Conservation (phyloP, 495 filamentous ascomycete species). For the Annulohypoxylon moriforme region DNA sequence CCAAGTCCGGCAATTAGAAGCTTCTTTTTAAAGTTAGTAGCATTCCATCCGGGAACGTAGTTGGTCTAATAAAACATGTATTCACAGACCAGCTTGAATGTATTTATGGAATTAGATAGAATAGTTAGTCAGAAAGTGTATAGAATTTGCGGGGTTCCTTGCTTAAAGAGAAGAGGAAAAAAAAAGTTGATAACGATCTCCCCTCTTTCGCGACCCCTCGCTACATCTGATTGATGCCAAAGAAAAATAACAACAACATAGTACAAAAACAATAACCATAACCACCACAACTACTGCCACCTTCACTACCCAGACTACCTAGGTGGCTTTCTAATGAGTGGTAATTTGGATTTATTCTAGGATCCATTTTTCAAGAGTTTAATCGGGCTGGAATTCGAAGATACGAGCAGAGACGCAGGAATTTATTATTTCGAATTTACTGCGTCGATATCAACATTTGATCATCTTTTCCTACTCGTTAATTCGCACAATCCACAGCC, state of each 20-base stretch:
- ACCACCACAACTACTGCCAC: not conserved
- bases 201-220: conserved; percentile 46
- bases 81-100: not conserved
- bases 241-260: conserved; percentile 23
- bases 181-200: conserved; percentile 31
- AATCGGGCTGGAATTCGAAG: not conserved
- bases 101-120: not conserved
- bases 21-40: conserved; percentile 21
- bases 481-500: conserved; percentile 8
- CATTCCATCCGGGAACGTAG: not conserved
- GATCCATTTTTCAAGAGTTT: conserved; percentile 7
- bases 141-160: conserved; percentile 9
- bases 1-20: not conserved
- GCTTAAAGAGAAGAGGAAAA: conserved; percentile 28
- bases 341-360: conserved; percentile 23
- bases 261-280: conserved; percentile 1
- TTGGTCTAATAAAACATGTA: not conserved
- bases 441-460: conserved; percentile 7
- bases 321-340: not conserved
- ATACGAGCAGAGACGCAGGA: not conserved
- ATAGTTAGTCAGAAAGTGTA: not conserved
- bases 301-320: not conserved
- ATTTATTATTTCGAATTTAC: not conserved
- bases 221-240: conserved; percentile 31
- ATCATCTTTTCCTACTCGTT: conserved; percentile 1